Conservation (phyloP, 2,329 filamentous ascomycete genomes). For the Allantophomopsis cytisporea region DNA sequence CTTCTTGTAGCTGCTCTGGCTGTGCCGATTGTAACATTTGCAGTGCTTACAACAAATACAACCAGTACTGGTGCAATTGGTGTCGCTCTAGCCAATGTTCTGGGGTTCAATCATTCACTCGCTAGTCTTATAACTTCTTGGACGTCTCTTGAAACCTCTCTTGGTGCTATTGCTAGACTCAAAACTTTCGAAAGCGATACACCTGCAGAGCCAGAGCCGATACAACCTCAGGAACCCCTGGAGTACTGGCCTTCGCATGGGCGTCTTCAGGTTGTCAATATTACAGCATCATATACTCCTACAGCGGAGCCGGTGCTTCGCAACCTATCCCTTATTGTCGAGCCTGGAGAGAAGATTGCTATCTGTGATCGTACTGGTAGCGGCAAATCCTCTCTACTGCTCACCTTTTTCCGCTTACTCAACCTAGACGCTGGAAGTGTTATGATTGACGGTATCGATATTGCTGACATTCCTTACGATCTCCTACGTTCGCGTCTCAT, state of each 20-base stretch:
- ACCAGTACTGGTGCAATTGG: conserved; percentile 2
- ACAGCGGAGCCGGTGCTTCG: neutral
- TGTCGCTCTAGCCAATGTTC: conserved; percentile 28
- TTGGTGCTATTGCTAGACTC: conserved; percentile 39
- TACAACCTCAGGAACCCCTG: conserved; percentile 8
- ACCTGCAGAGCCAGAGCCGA: conserved; percentile 19
- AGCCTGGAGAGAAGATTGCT: conserved; percentile 29
- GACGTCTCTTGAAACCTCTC: conserved; percentile 40
- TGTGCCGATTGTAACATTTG: conserved; percentile 13
- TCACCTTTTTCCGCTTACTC: conserved; percentile 31
- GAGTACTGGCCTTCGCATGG: conserved; percentile 17
- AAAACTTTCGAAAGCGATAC: conserved; percentile 32
- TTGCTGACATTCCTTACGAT: conserved; percentile 25
- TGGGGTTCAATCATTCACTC: conserved; percentile 13
- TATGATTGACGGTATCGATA: conserved; percentile 28
- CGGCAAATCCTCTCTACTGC: conserved; percentile 25
- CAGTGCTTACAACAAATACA: conserved; percentile 5
- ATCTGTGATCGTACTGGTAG: conserved; percentile 37
- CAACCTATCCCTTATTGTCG: conserved; percentile 6
- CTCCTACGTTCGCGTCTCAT: conserved; percentile 24
- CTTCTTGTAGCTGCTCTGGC: conserved; percentile 23
- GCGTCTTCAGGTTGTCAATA: conserved; percentile 12
- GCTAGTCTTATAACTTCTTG: conserved; percentile 32
- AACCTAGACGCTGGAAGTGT: conserved; percentile 26
- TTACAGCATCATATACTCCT: conserved; percentile 10